Percentiles rank a stretch among this genome's conserved stretches.
Conservation (phyloP, 805 yeast genomes). For the Candida tallmaniae region DNA sequence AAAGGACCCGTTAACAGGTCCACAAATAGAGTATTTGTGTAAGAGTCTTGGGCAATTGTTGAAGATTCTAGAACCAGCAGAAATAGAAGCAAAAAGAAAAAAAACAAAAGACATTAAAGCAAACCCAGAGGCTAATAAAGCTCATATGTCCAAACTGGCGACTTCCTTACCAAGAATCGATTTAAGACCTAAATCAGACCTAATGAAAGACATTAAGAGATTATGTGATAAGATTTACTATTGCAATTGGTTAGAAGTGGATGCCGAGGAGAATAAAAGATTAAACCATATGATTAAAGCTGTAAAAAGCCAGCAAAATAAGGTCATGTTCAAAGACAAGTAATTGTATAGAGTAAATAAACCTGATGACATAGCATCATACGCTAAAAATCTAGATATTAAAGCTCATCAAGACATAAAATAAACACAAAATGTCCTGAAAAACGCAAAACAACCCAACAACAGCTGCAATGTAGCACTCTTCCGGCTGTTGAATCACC, state of each 20-base stretch:
- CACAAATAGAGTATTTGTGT: constrained; percentile 2
- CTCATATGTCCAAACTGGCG: too few relatives aligned
- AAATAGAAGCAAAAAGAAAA: not conserved
- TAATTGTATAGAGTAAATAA: constrained; percentile 1
- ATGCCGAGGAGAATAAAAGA: not conserved
- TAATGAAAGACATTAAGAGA: not conserved
- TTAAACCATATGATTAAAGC: not conserved
- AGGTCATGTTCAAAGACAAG: not conserved
- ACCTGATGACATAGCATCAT: not conserved
- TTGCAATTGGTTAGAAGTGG: not conserved
- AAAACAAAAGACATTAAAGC: too few relatives aligned
- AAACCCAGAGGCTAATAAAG: too few relatives aligned
- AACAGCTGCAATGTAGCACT: too few relatives aligned
- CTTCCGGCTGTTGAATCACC: too few relatives aligned
- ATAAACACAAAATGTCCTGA: too few relatives aligned
- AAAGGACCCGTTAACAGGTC: constrained; percentile 1
- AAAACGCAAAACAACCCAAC: too few relatives aligned
- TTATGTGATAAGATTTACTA: not conserved
- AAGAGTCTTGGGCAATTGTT: not conserved
- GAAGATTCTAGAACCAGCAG: not conserved
- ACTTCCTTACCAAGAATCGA: too few relatives aligned
- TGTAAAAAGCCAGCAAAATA: too few relatives aligned
- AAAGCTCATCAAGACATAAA: too few relatives aligned
- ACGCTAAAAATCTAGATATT: too few relatives aligned
- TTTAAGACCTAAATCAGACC: not conserved